A percentile compares a stretch with the other conserved stretches of the same genome.
These are phyloP conservation scores for Picea mariana DNA, from an alignment of 83 land plant genomes.

Conservation along the genomic window DNA sequence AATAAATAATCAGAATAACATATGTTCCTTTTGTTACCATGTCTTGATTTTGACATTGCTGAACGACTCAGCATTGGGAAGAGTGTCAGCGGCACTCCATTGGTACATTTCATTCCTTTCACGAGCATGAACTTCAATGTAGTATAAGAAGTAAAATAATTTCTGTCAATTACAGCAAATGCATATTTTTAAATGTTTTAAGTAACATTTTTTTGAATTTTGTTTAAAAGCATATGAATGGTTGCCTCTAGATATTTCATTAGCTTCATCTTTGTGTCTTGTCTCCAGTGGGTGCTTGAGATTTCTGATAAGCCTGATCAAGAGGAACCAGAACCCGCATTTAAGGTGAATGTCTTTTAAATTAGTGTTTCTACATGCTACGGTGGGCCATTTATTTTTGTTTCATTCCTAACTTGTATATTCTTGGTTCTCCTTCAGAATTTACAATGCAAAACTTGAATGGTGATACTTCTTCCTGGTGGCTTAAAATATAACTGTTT, in stretches of 20 bases:
- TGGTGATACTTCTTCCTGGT: background rate
- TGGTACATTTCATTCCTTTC: conserved; percentile 49
- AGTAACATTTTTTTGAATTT: background rate
- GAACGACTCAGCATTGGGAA: conserved; percentile 64
- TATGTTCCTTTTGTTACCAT: background rate
- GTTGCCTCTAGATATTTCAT: background rate
- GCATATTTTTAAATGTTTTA: background rate
- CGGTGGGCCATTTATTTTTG: background rate
- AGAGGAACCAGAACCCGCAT: conserved; percentile 92
- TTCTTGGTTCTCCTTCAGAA: background rate
- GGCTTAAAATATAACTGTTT: background rate
- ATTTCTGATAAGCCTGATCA: conserved; percentile 87
- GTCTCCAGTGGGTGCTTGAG: conserved; percentile 88
- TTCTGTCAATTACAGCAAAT: background rate
- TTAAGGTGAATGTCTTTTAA: conserved; percentile 60
- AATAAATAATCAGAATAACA: background rate
- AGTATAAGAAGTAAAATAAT: background rate
- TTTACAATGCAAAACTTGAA: background rate
- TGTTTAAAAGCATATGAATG: background rate
- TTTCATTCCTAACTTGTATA: background rate
- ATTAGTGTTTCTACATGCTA: background rate
- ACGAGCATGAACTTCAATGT: background rate
- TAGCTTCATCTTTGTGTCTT: background rate
- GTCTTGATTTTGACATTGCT: conserved; percentile 1
- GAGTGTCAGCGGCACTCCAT: conserved; percentile 62